Base-by-base conservation (phyloP, 139 green algal genomes). In the Pseudopediastrum boryanum region DNA sequence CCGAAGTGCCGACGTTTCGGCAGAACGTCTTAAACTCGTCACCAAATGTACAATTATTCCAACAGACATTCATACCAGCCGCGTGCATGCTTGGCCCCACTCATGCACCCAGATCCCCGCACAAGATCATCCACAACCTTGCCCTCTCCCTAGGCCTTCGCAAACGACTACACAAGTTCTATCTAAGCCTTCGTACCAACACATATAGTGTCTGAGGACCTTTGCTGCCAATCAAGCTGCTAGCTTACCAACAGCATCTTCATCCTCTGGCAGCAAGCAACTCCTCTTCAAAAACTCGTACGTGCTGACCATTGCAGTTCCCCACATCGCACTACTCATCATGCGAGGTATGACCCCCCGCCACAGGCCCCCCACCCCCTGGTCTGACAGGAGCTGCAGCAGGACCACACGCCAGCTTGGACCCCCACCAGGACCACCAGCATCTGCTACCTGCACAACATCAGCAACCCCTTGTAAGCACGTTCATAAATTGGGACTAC, bases 221-320 rank as follows among this genome's bases (percentile, higher is more conserved):
- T 21, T 21, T 21, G 19, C 19, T 21, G 16, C 50, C 21, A 19
- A 19, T 21, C 50, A 21, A 19, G 16, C 19, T 21, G 16, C 50
- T 59, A 19, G 19, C 50, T 35, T 16, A 25, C 42, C 67, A n/a
- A n/a, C n/a, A n/a, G n/a, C n/a, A n/a, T n/a, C n/a, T n/a, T 78
- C 66, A 64, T 73, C 65, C 52, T 88, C 70, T 10, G 84, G 86
- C 78, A 87, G 51, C 6, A 79, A 81, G 46, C 88, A 92, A 1
- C 91, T 62, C 5, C 92, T 79, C 81, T 96, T 96, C 44, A 96
- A 72, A 27, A 89, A 89, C 81, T 96, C 90, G 76, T 96, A 97
- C 2, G 86, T 82, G 2, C 80, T 88, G 4, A 93, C 84, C 93
- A 97, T 97, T 59, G 43, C 79, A 2, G 94, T 98, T 39, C 95